These are phyloP conservation scores for Lactifluus piperatus DNA, from an alignment of 768 basidiomycete genomes.

Conservation along the genomic window DNA sequence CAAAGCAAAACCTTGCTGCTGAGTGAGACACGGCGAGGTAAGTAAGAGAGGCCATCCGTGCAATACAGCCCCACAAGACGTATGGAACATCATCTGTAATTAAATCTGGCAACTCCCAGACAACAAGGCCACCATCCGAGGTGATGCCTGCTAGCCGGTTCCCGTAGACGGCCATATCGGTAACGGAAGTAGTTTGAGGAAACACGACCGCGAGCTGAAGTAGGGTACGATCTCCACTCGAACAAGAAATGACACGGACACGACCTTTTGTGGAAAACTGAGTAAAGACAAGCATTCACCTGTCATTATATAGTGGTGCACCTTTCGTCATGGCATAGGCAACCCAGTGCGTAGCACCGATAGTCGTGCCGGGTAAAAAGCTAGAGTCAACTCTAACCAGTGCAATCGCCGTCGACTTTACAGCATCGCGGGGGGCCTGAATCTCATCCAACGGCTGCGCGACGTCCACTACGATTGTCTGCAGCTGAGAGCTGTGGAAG, in stretches of 20 bases:
- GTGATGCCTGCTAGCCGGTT: slow-evolving; percentile 81
- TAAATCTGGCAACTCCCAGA: slow-evolving; percentile 77
- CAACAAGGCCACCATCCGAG: slow-evolving; percentile 81
- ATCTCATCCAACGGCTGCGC: too few relatives aligned
- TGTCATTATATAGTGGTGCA: neutral
- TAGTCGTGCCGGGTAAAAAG: slow-evolving; percentile 79
- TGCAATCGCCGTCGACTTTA: slow-evolving; percentile 77
- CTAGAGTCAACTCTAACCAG: slow-evolving; percentile 79
- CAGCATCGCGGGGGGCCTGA: too few relatives aligned
- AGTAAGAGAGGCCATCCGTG: neutral
- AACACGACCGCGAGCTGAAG: too few relatives aligned
- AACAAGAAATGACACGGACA: slow-evolving; percentile 79
- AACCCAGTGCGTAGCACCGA: slow-evolving; percentile 88
- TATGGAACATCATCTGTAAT: slow-evolving; percentile 85
- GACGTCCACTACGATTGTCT: too few relatives aligned
- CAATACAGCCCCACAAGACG: slow-evolving; percentile 27
- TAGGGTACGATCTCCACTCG: slow-evolving; percentile 80
- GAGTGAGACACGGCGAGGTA: slow-evolving; percentile 12
- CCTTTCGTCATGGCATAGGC: too few relatives aligned
- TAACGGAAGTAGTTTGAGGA: too few relatives aligned
- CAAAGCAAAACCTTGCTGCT: slow-evolving; percentile 66
- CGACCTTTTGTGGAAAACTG: too few relatives aligned
- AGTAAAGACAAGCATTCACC: neutral
- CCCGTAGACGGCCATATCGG: slow-evolving; percentile 78
- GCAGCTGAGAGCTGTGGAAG: too few relatives aligned